Percentiles rank a stretch among this genome's conserved stretches.
phyloP scores from a whole-genome alignment of 768 basidiomycete genomes.

The Auriculariales sp. region DNA sequence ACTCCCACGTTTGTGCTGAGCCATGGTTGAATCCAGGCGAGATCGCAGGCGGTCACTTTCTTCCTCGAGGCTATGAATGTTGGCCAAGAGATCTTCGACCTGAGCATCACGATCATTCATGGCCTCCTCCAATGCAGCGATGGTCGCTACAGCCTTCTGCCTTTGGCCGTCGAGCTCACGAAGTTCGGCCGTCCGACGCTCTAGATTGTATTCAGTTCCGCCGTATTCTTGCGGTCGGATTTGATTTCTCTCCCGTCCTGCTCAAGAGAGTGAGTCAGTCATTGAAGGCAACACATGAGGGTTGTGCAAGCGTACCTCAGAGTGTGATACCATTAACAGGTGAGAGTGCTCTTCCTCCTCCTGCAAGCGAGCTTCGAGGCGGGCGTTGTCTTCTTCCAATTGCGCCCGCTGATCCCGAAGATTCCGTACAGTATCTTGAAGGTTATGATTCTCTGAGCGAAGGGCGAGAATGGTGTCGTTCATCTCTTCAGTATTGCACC shows the following conservation, averaged over 20 bases:
- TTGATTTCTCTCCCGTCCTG: constrained; percentile 22
- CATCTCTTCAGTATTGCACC: constrained; percentile 45
- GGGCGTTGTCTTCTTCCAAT: constrained; percentile 6
- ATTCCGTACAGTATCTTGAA: background rate
- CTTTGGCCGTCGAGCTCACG: constrained; percentile 38
- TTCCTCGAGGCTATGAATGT: constrained; percentile 31
- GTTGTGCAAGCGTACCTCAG: constrained; percentile 13
- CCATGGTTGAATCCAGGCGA: constrained; percentile 34
- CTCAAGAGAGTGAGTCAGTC: background rate
- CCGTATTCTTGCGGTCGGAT: constrained; percentile 11
- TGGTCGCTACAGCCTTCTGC: constrained; percentile 37
- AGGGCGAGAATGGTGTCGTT: constrained; percentile 22
- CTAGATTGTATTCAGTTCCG: constrained; percentile 30
- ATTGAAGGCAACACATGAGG: background rate
- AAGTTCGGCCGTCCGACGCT: constrained; percentile 40
- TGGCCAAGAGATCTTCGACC: constrained; percentile 30
- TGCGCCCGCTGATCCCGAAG: constrained; percentile 1
- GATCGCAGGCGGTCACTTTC: constrained; percentile 40
- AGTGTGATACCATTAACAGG: constrained; percentile 11
- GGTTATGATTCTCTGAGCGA: constrained; percentile 5
- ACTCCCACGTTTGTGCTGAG: constrained; percentile 30
- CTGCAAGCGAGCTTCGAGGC: constrained; percentile 1
- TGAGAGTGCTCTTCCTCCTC: constrained; percentile 15
- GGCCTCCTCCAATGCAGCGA: constrained; percentile 39
- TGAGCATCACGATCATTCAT: constrained; percentile 44